Evolutionary conservation across 768 basidiomycete genomes (phyloP).

Genomic region (Tephrocybe sp.): DNA sequence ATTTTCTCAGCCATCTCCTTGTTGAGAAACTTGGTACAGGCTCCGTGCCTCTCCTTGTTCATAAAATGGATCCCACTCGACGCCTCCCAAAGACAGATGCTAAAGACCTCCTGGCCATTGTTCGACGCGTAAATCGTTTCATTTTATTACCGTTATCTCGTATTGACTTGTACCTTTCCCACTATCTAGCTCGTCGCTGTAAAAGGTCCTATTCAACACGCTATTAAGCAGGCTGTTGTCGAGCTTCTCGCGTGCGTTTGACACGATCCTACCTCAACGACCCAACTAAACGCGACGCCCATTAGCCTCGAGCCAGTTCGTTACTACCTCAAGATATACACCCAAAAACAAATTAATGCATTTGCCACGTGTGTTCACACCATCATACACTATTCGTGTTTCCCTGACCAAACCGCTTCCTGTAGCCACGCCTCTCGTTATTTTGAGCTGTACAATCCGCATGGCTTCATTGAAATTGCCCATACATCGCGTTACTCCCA

Average conservation of each 20-base stretch:
- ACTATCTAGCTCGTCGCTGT: slow-evolving; percentile 51
- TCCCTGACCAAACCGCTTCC: slow-evolving; percentile 20
- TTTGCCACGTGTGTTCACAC: slow-evolving; percentile 79
- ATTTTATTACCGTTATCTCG: slow-evolving; percentile 21
- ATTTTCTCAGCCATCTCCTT: slow-evolving; percentile 85
- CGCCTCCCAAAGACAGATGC: slow-evolving; percentile 75
- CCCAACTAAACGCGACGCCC: slow-evolving; percentile 18
- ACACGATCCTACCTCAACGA: slow-evolving; percentile 18
- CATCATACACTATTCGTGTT: slow-evolving; percentile 19
- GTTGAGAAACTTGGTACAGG: slow-evolving; percentile 88
- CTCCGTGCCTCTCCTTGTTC: slow-evolving; percentile 74
- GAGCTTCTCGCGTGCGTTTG: slow-evolving; percentile 63
- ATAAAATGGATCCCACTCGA: slow-evolving; percentile 84
- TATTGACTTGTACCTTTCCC: slow-evolving; percentile 18
- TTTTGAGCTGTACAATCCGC: slow-evolving; percentile 82
- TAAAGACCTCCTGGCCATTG: slow-evolving; percentile 63
- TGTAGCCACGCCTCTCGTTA: slow-evolving; percentile 84
- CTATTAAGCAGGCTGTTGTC: slow-evolving; percentile 72
- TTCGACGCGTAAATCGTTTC: slow-evolving; percentile 65
- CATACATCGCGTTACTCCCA: slow-evolving; percentile 87
- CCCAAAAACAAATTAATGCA: slow-evolving; percentile 85
- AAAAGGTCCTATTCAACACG: slow-evolving; percentile 53
- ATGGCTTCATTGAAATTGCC: slow-evolving; percentile 82
- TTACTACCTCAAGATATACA: slow-evolving; percentile 72
- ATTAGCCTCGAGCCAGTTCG: slow-evolving; percentile 69